Percentiles rank a stretch among this genome's conserved stretches.
phyloP scores from a whole-genome alignment of 2,329 filamentous ascomycete genomes.

The Exophiala oligosperma region DNA sequence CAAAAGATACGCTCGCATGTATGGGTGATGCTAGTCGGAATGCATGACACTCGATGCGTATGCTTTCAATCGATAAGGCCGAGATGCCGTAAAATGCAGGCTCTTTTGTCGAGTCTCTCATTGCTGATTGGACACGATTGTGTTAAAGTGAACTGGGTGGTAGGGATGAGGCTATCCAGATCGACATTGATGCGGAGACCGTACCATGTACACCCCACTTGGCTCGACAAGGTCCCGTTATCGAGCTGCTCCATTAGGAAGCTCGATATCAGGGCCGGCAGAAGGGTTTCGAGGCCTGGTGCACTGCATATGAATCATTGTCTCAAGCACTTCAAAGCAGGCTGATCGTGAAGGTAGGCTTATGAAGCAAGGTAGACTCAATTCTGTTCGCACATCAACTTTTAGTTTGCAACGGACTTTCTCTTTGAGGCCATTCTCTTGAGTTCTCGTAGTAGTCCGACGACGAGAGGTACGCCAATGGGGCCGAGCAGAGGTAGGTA shows the following conservation, averaged over 20 bases:
- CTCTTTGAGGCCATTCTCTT: constrained; percentile 50
- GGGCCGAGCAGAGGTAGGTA: constrained; percentile 90
- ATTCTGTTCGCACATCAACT: not conserved
- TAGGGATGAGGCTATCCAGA: not conserved
- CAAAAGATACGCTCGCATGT: not conserved
- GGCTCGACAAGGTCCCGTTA: constrained; percentile 4
- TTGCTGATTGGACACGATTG: not conserved
- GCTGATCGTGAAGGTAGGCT: not conserved
- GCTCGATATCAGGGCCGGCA: constrained; percentile 8
- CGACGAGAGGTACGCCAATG: constrained; percentile 82
- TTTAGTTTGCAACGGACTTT: constrained; percentile 32
- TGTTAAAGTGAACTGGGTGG: not conserved
- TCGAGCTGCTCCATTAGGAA: constrained; percentile 21
- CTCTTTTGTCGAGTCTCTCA: not conserved
- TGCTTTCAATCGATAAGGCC: not conserved
- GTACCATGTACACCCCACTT: constrained; percentile 5
- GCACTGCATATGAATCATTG: not conserved
- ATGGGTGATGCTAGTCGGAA: not conserved
- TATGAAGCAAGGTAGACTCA: not conserved
- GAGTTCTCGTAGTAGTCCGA: constrained; percentile 80
- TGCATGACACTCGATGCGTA: not conserved
- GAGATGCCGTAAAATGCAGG: not conserved
- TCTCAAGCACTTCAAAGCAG: not conserved
- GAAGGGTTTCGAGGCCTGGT: not conserved
- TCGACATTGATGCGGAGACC: not conserved